Evolutionary conservation across 352 stramenopile species (phyloP), one percentile per base, ranked within the genome.

Genomic region (Discostella stelligera): DNA sequence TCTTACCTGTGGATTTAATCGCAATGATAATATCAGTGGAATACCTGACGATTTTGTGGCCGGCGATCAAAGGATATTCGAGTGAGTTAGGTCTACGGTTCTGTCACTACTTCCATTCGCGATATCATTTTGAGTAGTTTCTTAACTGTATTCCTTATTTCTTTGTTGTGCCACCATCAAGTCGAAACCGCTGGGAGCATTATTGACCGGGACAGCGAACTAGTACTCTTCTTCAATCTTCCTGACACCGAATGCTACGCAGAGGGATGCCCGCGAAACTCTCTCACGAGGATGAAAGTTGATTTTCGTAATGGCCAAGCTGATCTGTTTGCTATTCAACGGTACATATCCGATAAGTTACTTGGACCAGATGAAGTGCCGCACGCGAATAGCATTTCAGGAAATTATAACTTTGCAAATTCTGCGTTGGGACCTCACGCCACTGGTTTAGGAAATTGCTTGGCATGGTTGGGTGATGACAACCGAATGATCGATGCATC

Each of bases 171-270:
- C 27, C 13, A 44, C 37, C 37, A 44, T 39, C 9, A n/a, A 74
- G 74, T 90, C 14, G 71, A 86, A 74, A 87, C 81, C 25, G 81
- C 84, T 30, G 84, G 84, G 6, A 71, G 71, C 44, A 84, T 82
- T 20, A 37, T 90, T 7, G 81, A 90, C 44, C 30, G 78, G 16
- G 81, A 90, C 44, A 83, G 56, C 13, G 78, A 90, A 54, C 53
- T 90, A 4, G 75, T 55, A 32, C 54, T 90, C 1, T 90, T 77
- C 70, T 88, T 84, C 18, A 84, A 82, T 53, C 77, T 89, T 52
- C 65, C 75, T 23, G 41, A 64, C 5, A 61, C 50, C 7, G n/a
- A 50, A 13, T 48, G 48, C 16, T 21, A 0, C 5, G 20, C 37
- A 25, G 70, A 77, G 54, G 72, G 77, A 41, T 80, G 66, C 20